Percentiles rank a stretch among this genome's conserved stretches.
These are phyloP conservation scores for Trametes polyzona DNA, from an alignment of 1,284 basidiomycete genomes.

Conservation along the genomic window DNA sequence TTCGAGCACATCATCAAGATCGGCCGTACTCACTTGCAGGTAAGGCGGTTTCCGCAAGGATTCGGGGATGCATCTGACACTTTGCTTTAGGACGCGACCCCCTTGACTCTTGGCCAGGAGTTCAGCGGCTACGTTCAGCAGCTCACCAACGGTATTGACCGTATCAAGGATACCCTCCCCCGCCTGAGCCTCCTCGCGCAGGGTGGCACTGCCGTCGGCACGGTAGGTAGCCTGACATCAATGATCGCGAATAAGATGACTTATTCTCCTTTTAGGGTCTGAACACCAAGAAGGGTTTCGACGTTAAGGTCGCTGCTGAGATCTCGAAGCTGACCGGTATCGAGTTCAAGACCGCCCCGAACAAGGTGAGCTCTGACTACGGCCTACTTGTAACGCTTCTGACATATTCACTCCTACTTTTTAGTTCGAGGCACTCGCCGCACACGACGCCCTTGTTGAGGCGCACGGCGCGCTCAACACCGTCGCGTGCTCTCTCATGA, in stretches of 20 bases:
- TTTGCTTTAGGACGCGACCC: constrained; percentile 86
- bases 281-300: constrained; percentile 97
- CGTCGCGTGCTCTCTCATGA: constrained; percentile 95
- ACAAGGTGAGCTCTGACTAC: constrained; percentile 71
- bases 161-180: constrained; percentile 84
- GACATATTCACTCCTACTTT: constrained; percentile 13
- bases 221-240: constrained; percentile 54
- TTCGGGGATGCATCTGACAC: background rate
- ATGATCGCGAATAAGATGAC: background rate
- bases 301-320: constrained; percentile 91
- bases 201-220: constrained; percentile 98
- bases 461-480: constrained; percentile 96
- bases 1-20: constrained; percentile 98
- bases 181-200: constrained; percentile 92
- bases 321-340: constrained; percentile 92
- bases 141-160: constrained; percentile 87
- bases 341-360: constrained; percentile 94
- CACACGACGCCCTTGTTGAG: constrained; percentile 97
- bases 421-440: constrained; percentile 95
- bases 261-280: constrained; percentile 67
- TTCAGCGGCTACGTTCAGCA: constrained; percentile 99
- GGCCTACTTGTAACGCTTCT: background rate
- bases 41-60: constrained; percentile 25
- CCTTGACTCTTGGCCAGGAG: constrained; percentile 97
- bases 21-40: constrained; percentile 95